These are phyloP conservation scores for Fistulinella prunicolor DNA, from an alignment of 768 basidiomycete species.

Conservation along the genomic window DNA sequence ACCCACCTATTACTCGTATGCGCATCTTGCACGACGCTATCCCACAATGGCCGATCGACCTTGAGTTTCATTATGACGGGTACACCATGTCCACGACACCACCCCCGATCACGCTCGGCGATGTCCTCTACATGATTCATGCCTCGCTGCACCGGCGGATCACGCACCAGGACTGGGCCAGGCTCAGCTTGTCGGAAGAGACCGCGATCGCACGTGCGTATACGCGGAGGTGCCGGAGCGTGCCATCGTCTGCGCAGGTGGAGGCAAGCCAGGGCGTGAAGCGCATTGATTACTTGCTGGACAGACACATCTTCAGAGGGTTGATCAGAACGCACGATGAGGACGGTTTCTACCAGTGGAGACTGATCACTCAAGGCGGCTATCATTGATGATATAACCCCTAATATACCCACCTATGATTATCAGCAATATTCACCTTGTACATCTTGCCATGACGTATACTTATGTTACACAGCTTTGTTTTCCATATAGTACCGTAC, in stretches of 20 bases:
- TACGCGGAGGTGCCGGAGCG: constrained; percentile 34
- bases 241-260: constrained; percentile 27
- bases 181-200: constrained; percentile 24
- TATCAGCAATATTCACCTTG: too few relatives aligned
- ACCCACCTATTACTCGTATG: constrained; percentile 51
- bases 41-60: constrained; percentile 60
- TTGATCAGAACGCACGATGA: constrained; percentile 30
- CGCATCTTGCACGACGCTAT: constrained; percentile 56
- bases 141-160: constrained; percentile 43
- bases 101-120: constrained; percentile 54
- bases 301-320: constrained; percentile 36
- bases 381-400: too few relatives aligned
- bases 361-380: constrained; percentile 20
- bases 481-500: too few relatives aligned
- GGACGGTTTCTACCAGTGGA: constrained; percentile 32
- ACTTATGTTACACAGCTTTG: too few relatives aligned
- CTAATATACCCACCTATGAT: too few relatives aligned
- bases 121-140: constrained; percentile 53
- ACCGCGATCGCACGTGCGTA: constrained; percentile 36
- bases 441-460: too few relatives aligned
- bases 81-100: constrained; percentile 19
- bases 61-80: constrained; percentile 38
- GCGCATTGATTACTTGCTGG: constrained; percentile 38
- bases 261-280: constrained; percentile 40
- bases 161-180: constrained; percentile 36